phyloP scores from a whole-genome alignment of 1,284 basidiomycete genomes.

The Cryptococcus sp. region DNA sequence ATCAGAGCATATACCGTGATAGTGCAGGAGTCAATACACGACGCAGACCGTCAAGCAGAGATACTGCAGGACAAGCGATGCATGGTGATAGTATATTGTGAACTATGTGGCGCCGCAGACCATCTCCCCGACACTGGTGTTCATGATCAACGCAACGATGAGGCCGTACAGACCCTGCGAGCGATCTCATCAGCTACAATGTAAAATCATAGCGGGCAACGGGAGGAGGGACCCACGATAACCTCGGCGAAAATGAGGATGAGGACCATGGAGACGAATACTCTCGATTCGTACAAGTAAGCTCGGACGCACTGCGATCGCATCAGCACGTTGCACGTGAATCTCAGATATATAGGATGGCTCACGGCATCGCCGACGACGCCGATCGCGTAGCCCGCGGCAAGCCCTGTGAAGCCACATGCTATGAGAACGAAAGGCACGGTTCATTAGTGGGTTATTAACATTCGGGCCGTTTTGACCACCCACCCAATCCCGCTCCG shows the following conservation, averaged over 20 bases:
- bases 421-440: slow-evolving; percentile 46
- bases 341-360: slow-evolving; percentile 4
- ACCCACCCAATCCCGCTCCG: slow-evolving; percentile 74
- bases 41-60: background rate
- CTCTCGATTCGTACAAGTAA: slow-evolving; percentile 59
- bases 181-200: background rate
- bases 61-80: background rate
- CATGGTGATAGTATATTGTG: background rate
- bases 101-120: slow-evolving; percentile 30
- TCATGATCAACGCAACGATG: slow-evolving; percentile 60
- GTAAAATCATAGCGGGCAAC: background rate
- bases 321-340: slow-evolving; percentile 3
- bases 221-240: slow-evolving; percentile 27
- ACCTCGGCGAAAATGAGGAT: slow-evolving; percentile 58
- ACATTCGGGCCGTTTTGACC: background rate
- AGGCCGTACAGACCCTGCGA: slow-evolving; percentile 58
- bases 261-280: slow-evolving; percentile 75
- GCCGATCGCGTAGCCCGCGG: slow-evolving; percentile 98
- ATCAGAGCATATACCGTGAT: too few species aligned
- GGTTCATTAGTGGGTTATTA: background rate
- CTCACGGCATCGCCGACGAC: slow-evolving; percentile 89
- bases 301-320: slow-evolving; percentile 55
- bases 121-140: slow-evolving; percentile 50
- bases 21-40: too few species aligned
- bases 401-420: slow-evolving; percentile 87